Evolutionary conservation across 2,329 filamentous ascomycete species (phyloP), one percentile per base, ranked within the genome.

Genomic region (Claviceps humidiphila): DNA sequence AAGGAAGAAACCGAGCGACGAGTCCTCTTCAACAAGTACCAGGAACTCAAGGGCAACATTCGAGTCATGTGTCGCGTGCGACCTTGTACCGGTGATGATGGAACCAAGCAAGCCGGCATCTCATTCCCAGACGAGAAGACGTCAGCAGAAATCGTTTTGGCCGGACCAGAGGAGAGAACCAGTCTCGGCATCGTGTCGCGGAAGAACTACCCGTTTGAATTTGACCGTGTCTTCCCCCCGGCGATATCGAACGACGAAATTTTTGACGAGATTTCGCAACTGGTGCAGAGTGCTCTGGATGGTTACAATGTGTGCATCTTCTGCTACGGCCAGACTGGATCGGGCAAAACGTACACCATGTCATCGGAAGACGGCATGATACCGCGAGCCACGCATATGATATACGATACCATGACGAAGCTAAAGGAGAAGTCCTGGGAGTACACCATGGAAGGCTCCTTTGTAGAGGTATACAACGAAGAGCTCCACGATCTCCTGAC

Each of bases 281-380:
- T 98, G 38, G 90, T 98, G 1, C 93, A 98, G 68, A 95, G 88
- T 59, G 93, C 94, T 0, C 76, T 98, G 41, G 93, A 98, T 63
- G 93, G 93, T 1, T 98, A 95, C 73, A 98, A 97, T 60, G 93
- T 98, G 50, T 97, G 91, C 68, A 97, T 98, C 57, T 95, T 98
- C 71, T 96, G 90, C 64, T 98, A 98, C 64, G 93, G 93, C 44
- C 93, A 98, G 68, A 98, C 93, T 0, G 93, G 93, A 3, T 93
- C 90, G 17, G 93, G 93, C 55, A 98, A 98, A 74, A 98, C 93
- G 0, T 87, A 85, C 64, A 97, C 93, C 4, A 98, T 98, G 93
- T 94, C 87, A 9, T 86, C 84, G 0, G 69, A 74, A 2, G 88
- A 96, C 60, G 93, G 93, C 58, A 96, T 98, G 85, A 98, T 98